phyloP scores from a whole-genome alignment of 2,329 filamentous ascomycete genomes.

The Geosmithia flava region DNA sequence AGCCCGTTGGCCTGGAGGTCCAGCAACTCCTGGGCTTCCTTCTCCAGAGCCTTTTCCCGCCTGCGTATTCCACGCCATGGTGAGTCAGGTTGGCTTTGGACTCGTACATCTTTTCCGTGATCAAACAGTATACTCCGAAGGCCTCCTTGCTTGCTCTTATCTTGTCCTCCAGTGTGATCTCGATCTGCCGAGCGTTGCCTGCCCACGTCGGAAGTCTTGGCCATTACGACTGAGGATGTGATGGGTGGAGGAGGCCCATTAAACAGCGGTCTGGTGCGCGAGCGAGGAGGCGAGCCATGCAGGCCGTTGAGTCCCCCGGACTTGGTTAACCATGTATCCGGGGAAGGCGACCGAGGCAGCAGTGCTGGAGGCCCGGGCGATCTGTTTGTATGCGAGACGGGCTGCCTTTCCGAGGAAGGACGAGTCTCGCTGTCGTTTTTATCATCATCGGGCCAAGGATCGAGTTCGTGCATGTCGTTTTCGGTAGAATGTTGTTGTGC shows the following conservation, averaged over 20 bases:
- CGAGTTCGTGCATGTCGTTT: slow-evolving; percentile 24
- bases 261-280: slow-evolving; percentile 24
- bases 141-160: slow-evolving; percentile 2
- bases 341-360: slow-evolving; percentile 3
- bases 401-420: background rate
- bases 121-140: slow-evolving; percentile 24
- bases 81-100: slow-evolving; percentile 21
- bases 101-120: slow-evolving; percentile 8
- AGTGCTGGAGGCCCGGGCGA: background rate
- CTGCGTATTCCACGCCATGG: slow-evolving; percentile 33
- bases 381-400: background rate
- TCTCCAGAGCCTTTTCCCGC: slow-evolving; percentile 30
- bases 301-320: slow-evolving; percentile 7
- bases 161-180: slow-evolving; percentile 2
- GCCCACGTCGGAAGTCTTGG: background rate
- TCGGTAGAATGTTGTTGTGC: slow-evolving; percentile 4
- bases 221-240: slow-evolving; percentile 24
- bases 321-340: slow-evolving; percentile 8
- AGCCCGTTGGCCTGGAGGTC: slow-evolving; percentile 35
- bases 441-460: slow-evolving; percentile 20
- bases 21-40: slow-evolving; percentile 33
- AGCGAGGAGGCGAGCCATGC: slow-evolving; percentile 17
- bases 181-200: slow-evolving; percentile 1
- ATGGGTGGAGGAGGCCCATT: slow-evolving; percentile 39
- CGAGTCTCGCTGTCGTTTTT: background rate